phyloP scores from a whole-genome alignment of 2,329 filamentous ascomycete genomes.

The Esteya vermicola region DNA sequence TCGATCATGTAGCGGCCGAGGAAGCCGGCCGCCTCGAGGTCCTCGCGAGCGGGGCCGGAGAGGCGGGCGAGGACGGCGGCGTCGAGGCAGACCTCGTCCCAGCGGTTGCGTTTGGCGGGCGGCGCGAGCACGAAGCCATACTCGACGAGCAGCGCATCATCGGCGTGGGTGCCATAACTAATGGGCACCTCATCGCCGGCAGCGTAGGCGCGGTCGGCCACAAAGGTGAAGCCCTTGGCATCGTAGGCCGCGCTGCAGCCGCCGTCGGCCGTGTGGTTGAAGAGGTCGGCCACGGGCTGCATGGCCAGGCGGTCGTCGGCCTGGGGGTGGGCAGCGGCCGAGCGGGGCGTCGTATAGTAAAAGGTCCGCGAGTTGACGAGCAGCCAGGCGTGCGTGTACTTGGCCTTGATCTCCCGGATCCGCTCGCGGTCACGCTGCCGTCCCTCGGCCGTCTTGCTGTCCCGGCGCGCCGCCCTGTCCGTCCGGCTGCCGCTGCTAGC shows the following conservation, averaged over 20 bases:
- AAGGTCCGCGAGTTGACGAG: slow-evolving; percentile 48
- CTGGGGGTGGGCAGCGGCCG: slow-evolving; percentile 24
- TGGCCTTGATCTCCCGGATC: neutral
- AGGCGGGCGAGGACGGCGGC: slow-evolving; percentile 23
- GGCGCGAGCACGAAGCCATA: slow-evolving; percentile 35
- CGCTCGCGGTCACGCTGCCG: neutral
- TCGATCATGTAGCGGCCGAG: slow-evolving; percentile 13
- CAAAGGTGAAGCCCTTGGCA: slow-evolving; percentile 37
- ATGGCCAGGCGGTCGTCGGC: slow-evolving; percentile 50
- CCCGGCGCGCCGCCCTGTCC: too few species aligned
- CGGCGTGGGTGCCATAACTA: slow-evolving; percentile 54
- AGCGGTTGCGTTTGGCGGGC: slow-evolving; percentile 23
- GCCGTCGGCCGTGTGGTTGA: slow-evolving; percentile 37
- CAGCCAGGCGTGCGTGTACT: slow-evolving; percentile 38
- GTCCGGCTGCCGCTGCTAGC: too few species aligned
- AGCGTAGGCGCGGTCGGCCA: slow-evolving; percentile 32
- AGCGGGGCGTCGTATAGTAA: slow-evolving; percentile 35
- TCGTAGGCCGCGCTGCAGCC: slow-evolving; percentile 39
- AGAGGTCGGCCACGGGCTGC: slow-evolving; percentile 58
- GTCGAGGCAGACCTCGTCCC: slow-evolving; percentile 34
- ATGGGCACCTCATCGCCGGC: slow-evolving; percentile 53
- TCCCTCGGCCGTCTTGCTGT: too few species aligned
- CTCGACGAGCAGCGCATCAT: slow-evolving; percentile 60
- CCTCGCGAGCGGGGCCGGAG: slow-evolving; percentile 1
- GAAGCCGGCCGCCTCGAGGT: slow-evolving; percentile 11